Conservation (phyloP, 208 protist genomes). For the Leishmania arabica region DNA sequence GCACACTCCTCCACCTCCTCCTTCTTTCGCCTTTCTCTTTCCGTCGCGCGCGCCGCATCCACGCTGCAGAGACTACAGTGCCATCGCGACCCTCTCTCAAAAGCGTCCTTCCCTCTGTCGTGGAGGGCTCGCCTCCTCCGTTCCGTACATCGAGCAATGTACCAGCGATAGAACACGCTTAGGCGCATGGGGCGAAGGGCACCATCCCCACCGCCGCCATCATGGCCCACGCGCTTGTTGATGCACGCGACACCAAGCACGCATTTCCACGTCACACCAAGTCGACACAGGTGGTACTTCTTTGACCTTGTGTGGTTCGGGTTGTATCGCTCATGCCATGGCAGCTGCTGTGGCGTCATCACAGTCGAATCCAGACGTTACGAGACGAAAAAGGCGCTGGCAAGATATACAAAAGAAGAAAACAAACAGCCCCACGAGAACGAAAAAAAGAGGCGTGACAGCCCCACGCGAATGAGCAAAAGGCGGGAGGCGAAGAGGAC, state of each 20-base stretch:
- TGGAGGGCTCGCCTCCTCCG: not conserved
- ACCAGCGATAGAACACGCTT: not conserved
- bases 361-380: not conserved
- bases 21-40: not conserved
- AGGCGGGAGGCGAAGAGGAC: not conserved
- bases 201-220: not conserved
- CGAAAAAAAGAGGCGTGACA: not conserved
- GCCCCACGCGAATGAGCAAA: too few relatives aligned
- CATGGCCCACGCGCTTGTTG: not conserved
- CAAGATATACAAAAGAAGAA: not conserved
- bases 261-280: not conserved
- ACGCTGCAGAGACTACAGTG: not conserved
- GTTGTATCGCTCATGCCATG: not conserved
- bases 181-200: not conserved
- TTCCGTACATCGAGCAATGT: slow-evolving; percentile 1
- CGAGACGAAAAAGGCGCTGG: not conserved
- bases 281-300: not conserved
- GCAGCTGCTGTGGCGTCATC: not conserved
- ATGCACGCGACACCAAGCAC: not conserved
- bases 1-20: too few relatives aligned
- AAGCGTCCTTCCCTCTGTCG: not conserved
- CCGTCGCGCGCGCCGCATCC: not conserved
- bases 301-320: not conserved
- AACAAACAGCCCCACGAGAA: not conserved
- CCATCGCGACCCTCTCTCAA: not conserved